Evolutionary conservation across 2,329 filamentous ascomycete species (phyloP), one percentile per base, ranked within the genome.

Genomic region (Trichoderma guizhouense): DNA sequence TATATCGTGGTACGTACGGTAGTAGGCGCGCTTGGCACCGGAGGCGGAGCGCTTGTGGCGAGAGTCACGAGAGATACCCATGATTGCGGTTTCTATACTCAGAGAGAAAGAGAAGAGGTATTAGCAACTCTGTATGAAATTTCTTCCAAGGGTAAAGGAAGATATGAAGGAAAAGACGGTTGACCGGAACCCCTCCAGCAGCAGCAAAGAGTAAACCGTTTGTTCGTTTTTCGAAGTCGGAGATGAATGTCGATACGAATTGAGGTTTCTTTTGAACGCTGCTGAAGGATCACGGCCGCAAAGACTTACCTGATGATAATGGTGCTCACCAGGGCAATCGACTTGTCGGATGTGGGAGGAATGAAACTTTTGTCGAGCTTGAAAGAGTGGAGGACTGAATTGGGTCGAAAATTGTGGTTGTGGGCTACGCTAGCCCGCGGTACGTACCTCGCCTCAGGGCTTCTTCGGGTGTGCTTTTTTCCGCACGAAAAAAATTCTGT

Each of bases 31-130:
- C 93, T 99, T 99, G 83, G 97, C 96, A 90, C 96, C 97, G 86
- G 97, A 93, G 86, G 95, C 95, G 87, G 94, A 95, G 89, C 96
- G 95, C 93, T 99, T 99, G 92, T 99, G 96, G 89, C 96, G 94
- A 86, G 94, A 97, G 89, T 98, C 95, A 89, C 96, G 93, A 88
- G 95, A 98, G 89, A 99, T 98, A 99, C 96, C 93, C 93, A 95
- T 95, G 88, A 91, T 93, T 92, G 91, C 91, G 87, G 87, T 88
- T 88, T 88, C 88, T 91, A 84, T 77, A 43, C 15, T 26, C 18
- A 32, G 26, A 43, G 8, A 30, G 26, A 69, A 30, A 14, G 63
- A 60, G n/a, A 21, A 18, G 53, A 47, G 34, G 66, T 51, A 51
- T 69, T 61, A 69, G 66, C 66, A 43, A 39, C 47, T 39, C 30